Evolutionary conservation across 805 yeast genomes (phyloP).

Genomic region (Cyberlindnera bimundalis): DNA sequence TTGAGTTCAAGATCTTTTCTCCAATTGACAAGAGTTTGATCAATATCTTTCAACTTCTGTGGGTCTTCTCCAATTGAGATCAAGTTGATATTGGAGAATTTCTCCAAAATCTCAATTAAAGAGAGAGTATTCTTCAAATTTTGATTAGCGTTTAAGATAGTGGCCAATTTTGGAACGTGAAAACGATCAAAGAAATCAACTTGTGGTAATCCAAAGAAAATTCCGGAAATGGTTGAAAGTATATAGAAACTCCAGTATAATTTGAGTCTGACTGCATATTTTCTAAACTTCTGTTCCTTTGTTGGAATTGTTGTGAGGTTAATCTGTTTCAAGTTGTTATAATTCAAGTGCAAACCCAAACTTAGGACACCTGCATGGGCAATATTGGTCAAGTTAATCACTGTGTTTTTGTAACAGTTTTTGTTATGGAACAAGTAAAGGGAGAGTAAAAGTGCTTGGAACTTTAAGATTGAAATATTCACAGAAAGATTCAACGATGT

Average conservation of each 20-base stretch:
- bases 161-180: slow-evolving; percentile 34
- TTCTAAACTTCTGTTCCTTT: slow-evolving; percentile 15
- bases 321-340: slow-evolving; percentile 22
- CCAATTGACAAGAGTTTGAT: slow-evolving; percentile 15
- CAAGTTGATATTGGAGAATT: slow-evolving; percentile 16
- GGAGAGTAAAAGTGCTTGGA: slow-evolving; percentile 23
- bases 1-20: slow-evolving; percentile 15
- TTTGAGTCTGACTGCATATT: slow-evolving; percentile 32
- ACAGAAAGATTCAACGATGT: slow-evolving; percentile 18
- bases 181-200: slow-evolving; percentile 22
- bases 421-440: slow-evolving; percentile 27
- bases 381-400: slow-evolving; percentile 21
- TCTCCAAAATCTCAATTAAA: slow-evolving; percentile 31
- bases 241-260: slow-evolving; percentile 42
- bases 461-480: slow-evolving; percentile 20
- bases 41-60: slow-evolving; percentile 22
- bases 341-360: slow-evolving; percentile 28
- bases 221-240: slow-evolving; percentile 25
- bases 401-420: slow-evolving; percentile 26
- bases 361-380: slow-evolving; percentile 23
- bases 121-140: slow-evolving; percentile 34
- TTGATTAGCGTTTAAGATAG: slow-evolving; percentile 31
- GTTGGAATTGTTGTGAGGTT: slow-evolving; percentile 9
- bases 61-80: slow-evolving; percentile 18
- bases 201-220: slow-evolving; percentile 26